Evolutionary conservation across 2,329 filamentous ascomycete genomes (phyloP), one percentile per base, ranked within the genome.

Genomic region (Immersiporthe knoxdaviesiana): DNA sequence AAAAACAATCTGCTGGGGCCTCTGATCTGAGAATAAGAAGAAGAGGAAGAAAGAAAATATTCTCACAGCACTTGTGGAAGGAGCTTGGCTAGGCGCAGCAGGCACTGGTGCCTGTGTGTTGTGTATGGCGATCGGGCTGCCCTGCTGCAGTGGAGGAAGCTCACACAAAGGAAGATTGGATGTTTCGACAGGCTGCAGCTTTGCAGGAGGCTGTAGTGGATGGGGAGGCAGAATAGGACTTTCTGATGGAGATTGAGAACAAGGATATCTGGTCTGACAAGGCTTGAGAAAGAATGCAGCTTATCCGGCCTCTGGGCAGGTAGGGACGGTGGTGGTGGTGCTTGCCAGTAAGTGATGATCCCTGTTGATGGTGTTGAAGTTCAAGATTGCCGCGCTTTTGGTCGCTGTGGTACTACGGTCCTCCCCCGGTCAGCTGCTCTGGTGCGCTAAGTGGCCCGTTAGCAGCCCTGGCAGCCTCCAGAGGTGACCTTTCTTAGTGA

Each of bases 351-450:
- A 61, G 21, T 61, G 59, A 24, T 18, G 62, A 52, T 64, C 62
- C 41, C 62, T 64, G 62, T 39, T 64, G 62, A 54, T 64, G 62
- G 32, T 52, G 62, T 64, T 61, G 62, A 21, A 44, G 32, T 39
- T 24, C 47, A 54, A 54, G 47, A 54, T 64, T 64, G 62, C 62
- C 44, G 30, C 21, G 47, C 32, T 18, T 32, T 37, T 60, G 32
- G 58, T 32, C 2, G 61, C 44, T 44, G 14, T n/a, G 30, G 62
- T 54, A 30, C 44, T n/a, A 5, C 16, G 44, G 18, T 35, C 35
- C 27, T n/a, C 47, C 35, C 35, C 41, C 6, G 24, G 41, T 39
- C 27, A 32, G 61, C 61, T 27, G 61, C 61, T 39, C 27, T 21
- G 61, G 41, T 27, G 61, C 61, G 61, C 61, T 63, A 52, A 61